Evolutionary conservation across 2,329 filamentous ascomycete species (phyloP).

Genomic region (Scedosporium minutisporum): DNA sequence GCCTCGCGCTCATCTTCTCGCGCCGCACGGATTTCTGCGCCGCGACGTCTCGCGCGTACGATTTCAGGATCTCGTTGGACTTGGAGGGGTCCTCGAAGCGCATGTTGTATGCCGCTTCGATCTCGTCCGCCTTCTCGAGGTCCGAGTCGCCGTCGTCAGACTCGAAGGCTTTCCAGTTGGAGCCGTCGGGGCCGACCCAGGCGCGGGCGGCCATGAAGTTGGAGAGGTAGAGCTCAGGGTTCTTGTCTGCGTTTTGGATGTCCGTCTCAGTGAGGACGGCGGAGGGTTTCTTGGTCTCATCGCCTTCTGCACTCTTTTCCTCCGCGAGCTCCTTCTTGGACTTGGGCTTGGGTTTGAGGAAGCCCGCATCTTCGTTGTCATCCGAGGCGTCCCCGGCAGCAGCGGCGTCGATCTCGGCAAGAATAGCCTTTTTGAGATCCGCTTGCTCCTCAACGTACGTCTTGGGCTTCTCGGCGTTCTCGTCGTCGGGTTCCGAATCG

Average conservation of each 20-base stretch:
- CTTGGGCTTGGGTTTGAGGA: conserved; percentile 52
- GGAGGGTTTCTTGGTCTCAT: conserved; percentile 15
- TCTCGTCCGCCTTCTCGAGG: conserved; percentile 66
- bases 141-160: conserved; percentile 74
- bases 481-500: conserved; percentile 35
- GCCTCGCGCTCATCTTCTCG: conserved; percentile 68
- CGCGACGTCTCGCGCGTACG: conserved; percentile 80
- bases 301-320: conserved; percentile 13
- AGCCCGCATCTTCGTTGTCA: conserved; percentile 39
- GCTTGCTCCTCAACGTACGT: conserved; percentile 89
- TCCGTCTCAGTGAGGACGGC: conserved; percentile 47
- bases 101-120: conserved; percentile 89
- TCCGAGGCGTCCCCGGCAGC: conserved; percentile 28
- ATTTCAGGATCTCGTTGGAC: conserved; percentile 77
- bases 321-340: conserved; percentile 40
- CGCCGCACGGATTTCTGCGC: conserved; percentile 75
- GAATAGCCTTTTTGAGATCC: conserved; percentile 64
- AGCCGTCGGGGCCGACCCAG: conserved; percentile 61
- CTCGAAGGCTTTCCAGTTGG: conserved; percentile 72
- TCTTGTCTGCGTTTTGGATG: conserved; percentile 67
- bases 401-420: conserved; percentile 69
- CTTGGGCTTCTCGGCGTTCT: conserved; percentile 36
- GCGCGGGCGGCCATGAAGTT: conserved; percentile 91
- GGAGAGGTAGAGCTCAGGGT: conserved; percentile 86
- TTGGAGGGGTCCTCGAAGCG: conserved; percentile 88